These are phyloP conservation scores for Aspergillus affinis DNA, from an alignment of 495 filamentous ascomycete genomes.

Conservation along the genomic window DNA sequence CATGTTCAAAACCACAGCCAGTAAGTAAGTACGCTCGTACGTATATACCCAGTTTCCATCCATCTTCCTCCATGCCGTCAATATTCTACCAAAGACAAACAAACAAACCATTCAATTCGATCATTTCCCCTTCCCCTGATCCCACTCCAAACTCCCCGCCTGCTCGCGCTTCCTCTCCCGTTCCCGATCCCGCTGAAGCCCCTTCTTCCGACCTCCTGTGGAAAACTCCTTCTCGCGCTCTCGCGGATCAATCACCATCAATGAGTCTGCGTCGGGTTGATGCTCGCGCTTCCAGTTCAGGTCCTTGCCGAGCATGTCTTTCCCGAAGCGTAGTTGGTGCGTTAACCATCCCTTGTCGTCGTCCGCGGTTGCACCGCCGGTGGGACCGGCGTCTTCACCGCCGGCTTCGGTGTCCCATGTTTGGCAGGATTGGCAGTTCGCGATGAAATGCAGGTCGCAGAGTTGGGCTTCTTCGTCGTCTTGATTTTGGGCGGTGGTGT, in stretches of 20 bases:
- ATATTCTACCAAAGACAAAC: no score
- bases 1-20: no score
- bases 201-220: slow-evolving; percentile 31
- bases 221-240: slow-evolving; percentile 73
- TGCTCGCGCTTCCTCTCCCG: slow-evolving; percentile 28
- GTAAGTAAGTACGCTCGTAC: no score
- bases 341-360: slow-evolving; percentile 65
- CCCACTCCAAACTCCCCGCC: neutral
- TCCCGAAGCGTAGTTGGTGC: slow-evolving; percentile 80
- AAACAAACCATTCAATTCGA: neutral
- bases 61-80: no score
- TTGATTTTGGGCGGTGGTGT: slow-evolving; percentile 15
- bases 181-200: slow-evolving; percentile 45
- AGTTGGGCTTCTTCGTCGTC: slow-evolving; percentile 67
- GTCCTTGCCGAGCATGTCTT: slow-evolving; percentile 89
- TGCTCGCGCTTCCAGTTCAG: slow-evolving; percentile 85
- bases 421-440: slow-evolving; percentile 85
- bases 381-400: slow-evolving; percentile 19
- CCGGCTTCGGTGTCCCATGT: slow-evolving; percentile 56
- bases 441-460: slow-evolving; percentile 91
- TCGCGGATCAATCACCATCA: slow-evolving; percentile 92
- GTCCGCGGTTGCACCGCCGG: slow-evolving; percentile 49
- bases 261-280: slow-evolving; percentile 80
- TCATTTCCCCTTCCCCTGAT: neutral
- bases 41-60: no score